Evolutionary conservation across 2,329 filamentous ascomycete species (phyloP).

Genomic region (Fusarium sp.): DNA sequence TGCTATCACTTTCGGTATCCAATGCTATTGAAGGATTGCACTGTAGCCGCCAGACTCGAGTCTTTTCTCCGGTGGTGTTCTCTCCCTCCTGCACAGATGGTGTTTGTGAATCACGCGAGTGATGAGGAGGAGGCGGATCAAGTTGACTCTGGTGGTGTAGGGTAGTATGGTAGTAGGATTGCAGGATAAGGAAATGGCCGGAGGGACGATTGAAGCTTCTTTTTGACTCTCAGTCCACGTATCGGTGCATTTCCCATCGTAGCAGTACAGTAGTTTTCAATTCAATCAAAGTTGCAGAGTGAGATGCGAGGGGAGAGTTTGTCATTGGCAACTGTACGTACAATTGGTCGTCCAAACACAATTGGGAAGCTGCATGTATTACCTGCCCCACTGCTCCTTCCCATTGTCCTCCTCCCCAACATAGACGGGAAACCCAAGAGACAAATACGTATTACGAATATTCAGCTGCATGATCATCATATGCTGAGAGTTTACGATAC

Average conservation of each 20-base stretch:
- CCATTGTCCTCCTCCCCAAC: background rate
- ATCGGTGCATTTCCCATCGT: background rate
- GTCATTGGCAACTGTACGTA: background rate
- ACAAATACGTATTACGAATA: slow-evolving; percentile 12
- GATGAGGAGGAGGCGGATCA: background rate
- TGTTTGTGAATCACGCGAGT: slow-evolving; percentile 5
- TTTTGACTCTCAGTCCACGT: background rate
- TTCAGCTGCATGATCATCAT: background rate
- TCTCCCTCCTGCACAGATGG: slow-evolving; percentile 9
- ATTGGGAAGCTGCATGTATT: background rate
- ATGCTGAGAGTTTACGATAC: background rate
- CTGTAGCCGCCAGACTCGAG: slow-evolving; percentile 9
- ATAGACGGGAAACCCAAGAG: background rate
- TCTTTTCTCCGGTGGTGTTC: slow-evolving; percentile 3
- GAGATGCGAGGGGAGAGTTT: background rate
- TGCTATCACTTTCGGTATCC: slow-evolving; percentile 21
- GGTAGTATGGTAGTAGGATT: slow-evolving; percentile 7
- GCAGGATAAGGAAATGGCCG: slow-evolving; percentile 11
- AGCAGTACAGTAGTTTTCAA: too few species aligned
- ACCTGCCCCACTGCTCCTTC: background rate
- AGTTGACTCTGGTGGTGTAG: slow-evolving; percentile 8
- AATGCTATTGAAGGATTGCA: slow-evolving; percentile 9
- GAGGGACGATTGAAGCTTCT: background rate
- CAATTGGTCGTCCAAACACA: background rate
- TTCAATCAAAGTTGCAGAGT: too few species aligned